phyloP scores from a whole-genome alignment of 371 early-diverging fungal genomes.

The Basidiobolus meristosporus region DNA sequence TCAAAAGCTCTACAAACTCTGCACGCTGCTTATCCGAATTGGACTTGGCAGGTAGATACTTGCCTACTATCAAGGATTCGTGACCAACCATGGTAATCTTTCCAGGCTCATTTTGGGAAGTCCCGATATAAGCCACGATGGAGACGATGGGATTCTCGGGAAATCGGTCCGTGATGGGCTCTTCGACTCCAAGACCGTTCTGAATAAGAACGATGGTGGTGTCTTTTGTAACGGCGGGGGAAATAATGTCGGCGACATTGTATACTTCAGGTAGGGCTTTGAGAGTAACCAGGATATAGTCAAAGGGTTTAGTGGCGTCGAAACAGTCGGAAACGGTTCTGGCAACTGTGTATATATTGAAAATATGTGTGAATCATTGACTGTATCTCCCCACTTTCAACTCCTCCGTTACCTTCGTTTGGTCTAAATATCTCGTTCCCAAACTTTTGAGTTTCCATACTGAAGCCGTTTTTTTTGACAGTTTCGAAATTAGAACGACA shows the following conservation, averaged over 20 bases:
- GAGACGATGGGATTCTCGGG: constrained; percentile 48
- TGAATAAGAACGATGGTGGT: constrained; percentile 64
- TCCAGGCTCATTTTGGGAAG: constrained; percentile 40
- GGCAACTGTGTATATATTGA: constrained; percentile 12
- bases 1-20: too few relatives aligned
- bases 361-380: background rate
- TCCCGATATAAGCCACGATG: constrained; percentile 53
- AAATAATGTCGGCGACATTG: constrained; percentile 35
- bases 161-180: constrained; percentile 29
- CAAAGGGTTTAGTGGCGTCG: constrained; percentile 17
- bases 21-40: too few relatives aligned
- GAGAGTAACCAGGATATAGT: constrained; percentile 51
- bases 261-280: constrained; percentile 51
- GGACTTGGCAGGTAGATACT: too few relatives aligned
- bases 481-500: constrained; percentile 63
- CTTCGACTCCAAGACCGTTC: constrained; percentile 72
- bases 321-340: constrained; percentile 26
- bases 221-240: constrained; percentile 27
- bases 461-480: constrained; percentile 38
- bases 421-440: constrained; percentile 43
- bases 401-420: constrained; percentile 15
- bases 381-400: background rate
- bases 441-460: constrained; percentile 34
- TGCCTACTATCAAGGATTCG: too few relatives aligned
- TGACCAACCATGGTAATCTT: too few relatives aligned